phyloP scores from a whole-genome alignment of 805 yeast species.

The Metschnikowia gelsemii region DNA sequence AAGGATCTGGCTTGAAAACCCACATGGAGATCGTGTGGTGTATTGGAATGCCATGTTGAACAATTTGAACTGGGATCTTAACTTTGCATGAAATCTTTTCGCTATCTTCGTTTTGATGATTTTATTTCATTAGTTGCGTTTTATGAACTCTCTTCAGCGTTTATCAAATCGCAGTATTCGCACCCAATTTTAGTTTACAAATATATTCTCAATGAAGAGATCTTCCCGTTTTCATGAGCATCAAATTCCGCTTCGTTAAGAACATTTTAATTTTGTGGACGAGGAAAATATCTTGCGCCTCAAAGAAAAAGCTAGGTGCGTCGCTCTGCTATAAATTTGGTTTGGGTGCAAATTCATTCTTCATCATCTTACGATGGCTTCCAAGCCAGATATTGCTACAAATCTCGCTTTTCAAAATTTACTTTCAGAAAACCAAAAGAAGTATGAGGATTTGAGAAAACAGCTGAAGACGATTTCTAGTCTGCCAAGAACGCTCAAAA shows the following conservation, averaged over 20 bases:
- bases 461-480: slow-evolving; percentile 10
- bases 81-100: slow-evolving; percentile 53
- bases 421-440: slow-evolving; percentile 10
- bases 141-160: too few species aligned
- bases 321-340: background rate
- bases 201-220: background rate
- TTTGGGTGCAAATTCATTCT: slow-evolving; percentile 6
- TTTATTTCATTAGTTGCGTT: background rate
- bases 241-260: too few species aligned
- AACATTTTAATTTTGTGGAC: too few species aligned
- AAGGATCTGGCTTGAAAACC: slow-evolving; percentile 48
- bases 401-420: slow-evolving; percentile 12
- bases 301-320: background rate
- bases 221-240: too few species aligned
- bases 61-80: slow-evolving; percentile 72
- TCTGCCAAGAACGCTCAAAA: slow-evolving; percentile 9
- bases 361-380: slow-evolving; percentile 11
- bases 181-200: background rate
- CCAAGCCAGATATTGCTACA: slow-evolving; percentile 13
- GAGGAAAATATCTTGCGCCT: background rate
- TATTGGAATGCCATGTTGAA: slow-evolving; percentile 74
- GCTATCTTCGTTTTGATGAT: background rate
- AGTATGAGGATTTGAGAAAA: slow-evolving; percentile 10
- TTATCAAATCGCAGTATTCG: background rate
- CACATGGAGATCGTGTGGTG: slow-evolving; percentile 56